phyloP scores from a whole-genome alignment of 768 basidiomycete genomes.

The Podaxis mareebaensis region DNA sequence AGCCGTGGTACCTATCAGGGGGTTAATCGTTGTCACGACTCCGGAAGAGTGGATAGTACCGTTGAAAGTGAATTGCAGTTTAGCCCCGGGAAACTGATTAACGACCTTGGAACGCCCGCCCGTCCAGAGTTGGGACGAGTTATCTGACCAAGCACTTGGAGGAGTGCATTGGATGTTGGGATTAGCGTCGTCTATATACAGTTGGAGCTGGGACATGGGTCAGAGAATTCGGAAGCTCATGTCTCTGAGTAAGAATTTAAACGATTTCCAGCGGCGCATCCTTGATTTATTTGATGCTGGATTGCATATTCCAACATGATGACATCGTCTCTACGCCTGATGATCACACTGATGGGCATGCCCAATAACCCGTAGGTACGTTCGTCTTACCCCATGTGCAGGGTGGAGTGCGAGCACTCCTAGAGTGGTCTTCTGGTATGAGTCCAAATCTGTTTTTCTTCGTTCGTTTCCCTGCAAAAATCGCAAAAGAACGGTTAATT shows the following conservation, averaged over 20 bases:
- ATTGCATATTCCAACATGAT: background rate
- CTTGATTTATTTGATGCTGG: background rate
- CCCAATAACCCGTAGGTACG: background rate
- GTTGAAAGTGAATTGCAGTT: constrained; percentile 8
- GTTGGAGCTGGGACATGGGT: constrained; percentile 6
- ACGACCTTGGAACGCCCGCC: background rate
- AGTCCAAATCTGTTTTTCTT: background rate
- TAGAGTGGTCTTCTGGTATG: background rate
- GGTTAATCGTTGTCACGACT: background rate
- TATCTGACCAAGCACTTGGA: constrained; percentile 7
- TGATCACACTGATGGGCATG: background rate
- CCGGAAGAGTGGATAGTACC: background rate
- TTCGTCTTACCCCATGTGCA: background rate
- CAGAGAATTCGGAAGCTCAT: background rate
- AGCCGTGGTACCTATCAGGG: constrained; percentile 1
- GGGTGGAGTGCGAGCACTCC: background rate
- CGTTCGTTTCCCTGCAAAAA: background rate
- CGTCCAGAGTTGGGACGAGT: constrained; percentile 11
- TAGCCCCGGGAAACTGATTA: constrained; percentile 4
- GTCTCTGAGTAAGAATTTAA: background rate
- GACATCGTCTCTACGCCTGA: background rate
- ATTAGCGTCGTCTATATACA: constrained; percentile 5
- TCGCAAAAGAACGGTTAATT: background rate
- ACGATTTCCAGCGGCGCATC: background rate
- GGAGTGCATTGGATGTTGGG: constrained; percentile 7